Conservation (phyloP, 805 yeast genomes). For the Candida broadrunensis region DNA sequence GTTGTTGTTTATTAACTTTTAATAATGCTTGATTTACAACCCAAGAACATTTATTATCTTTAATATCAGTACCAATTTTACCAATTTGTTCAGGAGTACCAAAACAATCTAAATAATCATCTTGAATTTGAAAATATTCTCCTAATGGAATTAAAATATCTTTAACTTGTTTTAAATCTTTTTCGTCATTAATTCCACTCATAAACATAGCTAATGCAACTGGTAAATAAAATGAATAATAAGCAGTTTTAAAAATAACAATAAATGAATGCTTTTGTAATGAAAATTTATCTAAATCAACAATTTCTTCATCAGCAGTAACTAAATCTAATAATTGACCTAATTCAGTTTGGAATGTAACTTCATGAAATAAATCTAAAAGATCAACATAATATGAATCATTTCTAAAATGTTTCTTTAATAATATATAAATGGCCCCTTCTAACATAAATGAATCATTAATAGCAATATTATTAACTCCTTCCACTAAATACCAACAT, state of each 20-base stretch:
- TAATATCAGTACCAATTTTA: slow-evolving; percentile 96
- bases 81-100: slow-evolving; percentile 98
- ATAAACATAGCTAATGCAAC: slow-evolving; percentile 95
- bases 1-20: slow-evolving; percentile 75
- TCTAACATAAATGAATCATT: slow-evolving; percentile 97
- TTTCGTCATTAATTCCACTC: slow-evolving; percentile 70
- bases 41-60: slow-evolving; percentile 99
- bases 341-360: slow-evolving; percentile 94
- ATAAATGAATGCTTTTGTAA: slow-evolving; percentile 90
- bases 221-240: slow-evolving; percentile 94
- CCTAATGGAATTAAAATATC: slow-evolving; percentile 92
- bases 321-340: slow-evolving; percentile 94
- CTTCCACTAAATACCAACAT: slow-evolving; percentile 86
- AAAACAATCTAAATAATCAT: slow-evolving; percentile 93
- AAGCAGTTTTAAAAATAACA: slow-evolving; percentile 95
- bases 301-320: slow-evolving; percentile 95
- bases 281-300: slow-evolving; percentile 83
- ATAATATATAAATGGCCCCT: slow-evolving; percentile 83
- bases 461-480: slow-evolving; percentile 90
- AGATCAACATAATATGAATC: slow-evolving; percentile 86
- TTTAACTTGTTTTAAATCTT: slow-evolving; percentile 82
- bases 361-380: slow-evolving; percentile 93
- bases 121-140: slow-evolving; percentile 98
- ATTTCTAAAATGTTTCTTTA: slow-evolving; percentile 82
- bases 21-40: slow-evolving; percentile 88